These are phyloP conservation scores for Paspalum notatum DNA, from an alignment of 176 grass and related monocot genomes.

Conservation along the genomic window DNA sequence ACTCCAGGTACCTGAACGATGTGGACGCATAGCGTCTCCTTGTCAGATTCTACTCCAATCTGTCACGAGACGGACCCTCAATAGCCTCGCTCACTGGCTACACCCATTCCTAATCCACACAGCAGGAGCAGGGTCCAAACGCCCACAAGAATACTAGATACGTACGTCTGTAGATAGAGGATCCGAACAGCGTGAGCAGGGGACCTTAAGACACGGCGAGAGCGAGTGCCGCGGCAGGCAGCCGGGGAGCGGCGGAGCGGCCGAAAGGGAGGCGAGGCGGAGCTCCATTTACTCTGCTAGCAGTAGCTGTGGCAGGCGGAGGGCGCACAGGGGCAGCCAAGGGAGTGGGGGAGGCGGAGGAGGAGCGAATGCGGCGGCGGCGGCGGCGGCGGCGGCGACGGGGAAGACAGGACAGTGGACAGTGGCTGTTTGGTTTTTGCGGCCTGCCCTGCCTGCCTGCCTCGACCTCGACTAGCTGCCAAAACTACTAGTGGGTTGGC, in stretches of 20 bases:
- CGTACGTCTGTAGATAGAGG: background rate
- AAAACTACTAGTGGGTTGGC: too few relatives aligned
- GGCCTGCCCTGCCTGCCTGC: too few relatives aligned
- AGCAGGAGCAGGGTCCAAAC: background rate
- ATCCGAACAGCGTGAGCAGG: background rate
- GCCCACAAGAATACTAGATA: background rate
- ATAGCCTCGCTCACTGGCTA: background rate
- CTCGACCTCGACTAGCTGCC: too few relatives aligned
- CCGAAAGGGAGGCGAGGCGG: slow-evolving; percentile 6
- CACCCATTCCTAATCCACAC: background rate
- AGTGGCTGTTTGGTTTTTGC: too few relatives aligned
- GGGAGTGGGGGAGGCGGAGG: background rate
- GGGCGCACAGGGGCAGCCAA: background rate
- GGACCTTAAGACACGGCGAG: slow-evolving; percentile 27
- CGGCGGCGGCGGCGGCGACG: background rate
- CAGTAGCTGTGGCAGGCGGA: background rate
- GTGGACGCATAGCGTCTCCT: background rate
- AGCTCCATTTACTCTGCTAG: slow-evolving; percentile 45
- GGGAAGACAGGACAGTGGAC: background rate
- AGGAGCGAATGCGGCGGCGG: slow-evolving; percentile 13
- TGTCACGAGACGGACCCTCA: background rate
- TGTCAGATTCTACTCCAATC: background rate
- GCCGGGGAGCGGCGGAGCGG: slow-evolving; percentile 6
- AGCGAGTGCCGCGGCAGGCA: background rate
- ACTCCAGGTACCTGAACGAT: background rate